Conservation (phyloP, 2,329 filamentous ascomycete species). For the Cadophora malorum region DNA sequence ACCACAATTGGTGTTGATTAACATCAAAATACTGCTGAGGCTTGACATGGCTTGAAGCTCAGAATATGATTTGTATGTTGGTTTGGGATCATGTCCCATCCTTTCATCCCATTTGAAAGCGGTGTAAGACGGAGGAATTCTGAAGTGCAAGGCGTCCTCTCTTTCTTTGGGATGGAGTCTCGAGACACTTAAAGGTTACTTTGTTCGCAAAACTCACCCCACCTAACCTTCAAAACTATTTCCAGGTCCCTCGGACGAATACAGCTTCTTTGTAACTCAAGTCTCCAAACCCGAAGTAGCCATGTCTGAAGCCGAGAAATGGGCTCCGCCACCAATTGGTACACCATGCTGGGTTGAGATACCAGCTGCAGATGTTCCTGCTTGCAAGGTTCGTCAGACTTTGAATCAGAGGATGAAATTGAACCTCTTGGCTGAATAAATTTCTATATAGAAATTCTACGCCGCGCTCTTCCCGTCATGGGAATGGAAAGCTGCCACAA, state of each 20-base stretch:
- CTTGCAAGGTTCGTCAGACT: constrained; percentile 22
- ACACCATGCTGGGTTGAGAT: constrained; percentile 30
- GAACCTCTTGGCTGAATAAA: too few species aligned
- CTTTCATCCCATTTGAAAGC: background rate
- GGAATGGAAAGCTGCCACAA: constrained; percentile 26
- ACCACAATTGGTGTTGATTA: constrained; percentile 5
- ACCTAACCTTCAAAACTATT: too few species aligned
- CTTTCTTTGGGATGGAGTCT: background rate
- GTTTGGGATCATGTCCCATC: background rate
- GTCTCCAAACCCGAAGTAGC: background rate
- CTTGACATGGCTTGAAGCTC: constrained; percentile 9
- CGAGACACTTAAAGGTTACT: background rate
- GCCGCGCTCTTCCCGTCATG: constrained; percentile 28
- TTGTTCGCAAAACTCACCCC: too few species aligned
- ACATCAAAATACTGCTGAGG: constrained; percentile 1
- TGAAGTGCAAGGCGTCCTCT: background rate
- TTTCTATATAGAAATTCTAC: constrained; percentile 26
- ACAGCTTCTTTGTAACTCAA: background rate
- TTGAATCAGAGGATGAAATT: too few species aligned
- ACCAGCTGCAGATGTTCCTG: constrained; percentile 27
- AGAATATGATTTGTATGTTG: constrained; percentile 1
- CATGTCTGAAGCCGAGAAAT: constrained; percentile 21
- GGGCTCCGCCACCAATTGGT: constrained; percentile 23
- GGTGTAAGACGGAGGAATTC: constrained; percentile 13
- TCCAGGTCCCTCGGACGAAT: too few species aligned